These are phyloP conservation scores for Candida ficus DNA, from an alignment of 805 yeast genomes.

Conservation along the genomic window DNA sequence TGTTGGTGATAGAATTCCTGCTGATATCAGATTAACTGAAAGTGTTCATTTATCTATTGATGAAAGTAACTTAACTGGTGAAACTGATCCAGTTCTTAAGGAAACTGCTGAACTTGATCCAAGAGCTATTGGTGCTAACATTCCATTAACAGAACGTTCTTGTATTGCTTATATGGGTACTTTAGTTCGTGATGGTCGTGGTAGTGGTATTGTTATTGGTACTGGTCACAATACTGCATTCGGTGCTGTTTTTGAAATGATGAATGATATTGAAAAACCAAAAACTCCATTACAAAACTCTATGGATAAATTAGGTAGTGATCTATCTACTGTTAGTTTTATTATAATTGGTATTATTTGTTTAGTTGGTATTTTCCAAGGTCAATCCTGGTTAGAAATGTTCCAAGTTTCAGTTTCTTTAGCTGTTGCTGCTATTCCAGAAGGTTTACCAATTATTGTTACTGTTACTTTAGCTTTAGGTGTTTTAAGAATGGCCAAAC, in stretches of 20 bases:
- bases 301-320: slow-evolving; percentile 94
- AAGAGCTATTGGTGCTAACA: slow-evolving; percentile 22
- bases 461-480: slow-evolving; percentile 97
- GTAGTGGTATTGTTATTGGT: slow-evolving; percentile 87
- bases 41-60: slow-evolving; percentile 81
- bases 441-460: slow-evolving; percentile 96
- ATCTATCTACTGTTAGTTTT: slow-evolving; percentile 79
- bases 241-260: slow-evolving; percentile 93
- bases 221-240: slow-evolving; percentile 88
- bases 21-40: slow-evolving; percentile 79
- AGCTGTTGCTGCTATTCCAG: slow-evolving; percentile 99
- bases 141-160: slow-evolving; percentile 63
- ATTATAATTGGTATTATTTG: slow-evolving; percentile 89
- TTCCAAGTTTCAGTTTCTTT: slow-evolving; percentile 94
- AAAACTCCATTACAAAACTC: slow-evolving; percentile 94
- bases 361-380: slow-evolving; percentile 83
- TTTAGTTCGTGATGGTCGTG: slow-evolving; percentile 92
- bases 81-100: slow-evolving; percentile 82
- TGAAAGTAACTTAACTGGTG: slow-evolving; percentile 95
- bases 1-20: slow-evolving; percentile 96
- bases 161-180: slow-evolving; percentile 97
- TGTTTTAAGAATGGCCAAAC: slow-evolving; percentile 91
- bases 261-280: slow-evolving; percentile 92
- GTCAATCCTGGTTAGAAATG: slow-evolving; percentile 95
- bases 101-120: slow-evolving; percentile 39